A percentile compares a stretch with the other conserved stretches of the same genome.
Conservation (phyloP, 805 yeast species). For the Vanderwaltozyma tropicalis region DNA sequence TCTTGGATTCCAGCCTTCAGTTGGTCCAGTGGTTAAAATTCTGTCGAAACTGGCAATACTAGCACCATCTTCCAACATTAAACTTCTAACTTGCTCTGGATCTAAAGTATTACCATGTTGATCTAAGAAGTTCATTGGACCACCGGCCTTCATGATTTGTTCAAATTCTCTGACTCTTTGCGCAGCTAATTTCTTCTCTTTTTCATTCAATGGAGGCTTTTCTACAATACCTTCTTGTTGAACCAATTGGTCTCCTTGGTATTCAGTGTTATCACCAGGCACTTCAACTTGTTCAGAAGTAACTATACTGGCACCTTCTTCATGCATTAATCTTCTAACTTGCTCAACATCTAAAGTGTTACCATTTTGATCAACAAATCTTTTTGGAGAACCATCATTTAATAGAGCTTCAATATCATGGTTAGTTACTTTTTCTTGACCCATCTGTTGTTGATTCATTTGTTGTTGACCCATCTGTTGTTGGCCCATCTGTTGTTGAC, state of each 20-base stretch:
- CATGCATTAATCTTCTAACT: not conserved
- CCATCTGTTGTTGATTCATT: not conserved
- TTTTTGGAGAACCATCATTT: not conserved
- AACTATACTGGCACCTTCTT: not conserved
- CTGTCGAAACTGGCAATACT: constrained; percentile 4
- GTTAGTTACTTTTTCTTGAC: not conserved
- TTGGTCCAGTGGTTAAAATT: not conserved
- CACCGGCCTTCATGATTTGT: constrained; percentile 18
- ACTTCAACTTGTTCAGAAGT: not conserved
- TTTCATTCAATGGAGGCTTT: constrained; percentile 2
- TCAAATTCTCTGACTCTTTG: constrained; percentile 10
- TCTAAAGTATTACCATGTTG: constrained; percentile 30
- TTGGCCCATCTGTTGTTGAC: constrained; percentile 1
- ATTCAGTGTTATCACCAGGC: not conserved
- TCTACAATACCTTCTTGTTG: not conserved
- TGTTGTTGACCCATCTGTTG: not conserved
- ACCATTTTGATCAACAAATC: constrained; percentile 1
- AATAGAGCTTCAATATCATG: not conserved
- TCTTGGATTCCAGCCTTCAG: not conserved
- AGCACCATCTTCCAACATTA: constrained; percentile 23
- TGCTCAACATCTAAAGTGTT: not conserved
- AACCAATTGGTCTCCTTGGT: not conserved
- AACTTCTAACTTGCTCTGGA: constrained; percentile 23
- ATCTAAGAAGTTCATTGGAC: constrained; percentile 28
- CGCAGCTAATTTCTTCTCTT: constrained; percentile 4